These are phyloP conservation scores for Narthecium ossifragum DNA, from an alignment of 106 monocot genomes.

Conservation along the genomic window DNA sequence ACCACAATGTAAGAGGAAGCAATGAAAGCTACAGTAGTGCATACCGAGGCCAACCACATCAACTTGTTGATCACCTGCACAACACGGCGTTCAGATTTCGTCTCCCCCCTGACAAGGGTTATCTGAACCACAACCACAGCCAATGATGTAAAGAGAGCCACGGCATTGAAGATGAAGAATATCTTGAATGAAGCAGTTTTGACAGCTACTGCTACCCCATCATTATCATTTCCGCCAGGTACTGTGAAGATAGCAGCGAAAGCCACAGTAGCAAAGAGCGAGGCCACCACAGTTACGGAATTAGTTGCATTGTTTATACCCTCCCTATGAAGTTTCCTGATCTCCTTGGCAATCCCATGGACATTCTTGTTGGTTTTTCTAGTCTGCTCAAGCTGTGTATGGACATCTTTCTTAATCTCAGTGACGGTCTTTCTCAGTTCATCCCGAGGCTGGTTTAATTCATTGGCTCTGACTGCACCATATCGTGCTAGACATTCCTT, in stretches of 20 bases:
- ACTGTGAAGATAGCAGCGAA: slow-evolving; percentile 56
- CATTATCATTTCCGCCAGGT: slow-evolving; percentile 24
- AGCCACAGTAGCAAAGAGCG: slow-evolving; percentile 49
- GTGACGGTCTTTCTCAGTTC: slow-evolving; percentile 16
- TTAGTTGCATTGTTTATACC: slow-evolving; percentile 54
- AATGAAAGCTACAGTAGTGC: slow-evolving; percentile 48
- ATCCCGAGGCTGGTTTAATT: slow-evolving; percentile 15
- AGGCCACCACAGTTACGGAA: slow-evolving; percentile 49
- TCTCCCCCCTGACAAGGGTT: slow-evolving; percentile 42
- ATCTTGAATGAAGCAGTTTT: slow-evolving; percentile 29
- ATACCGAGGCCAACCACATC: slow-evolving; percentile 51
- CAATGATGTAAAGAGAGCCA: slow-evolving; percentile 45
- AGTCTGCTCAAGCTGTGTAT: slow-evolving; percentile 44
- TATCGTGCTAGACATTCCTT: slow-evolving; percentile 12
- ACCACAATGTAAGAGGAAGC: slow-evolving; percentile 42
- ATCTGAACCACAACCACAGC: slow-evolving; percentile 57
- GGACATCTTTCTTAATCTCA: slow-evolving; percentile 18
- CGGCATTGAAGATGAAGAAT: slow-evolving; percentile 49
- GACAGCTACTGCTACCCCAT: slow-evolving; percentile 27
- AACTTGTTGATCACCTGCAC: slow-evolving; percentile 47
- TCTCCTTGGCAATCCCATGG: slow-evolving; percentile 42
- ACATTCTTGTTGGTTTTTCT: slow-evolving; percentile 56
- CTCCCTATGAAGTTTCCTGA: slow-evolving; percentile 33
- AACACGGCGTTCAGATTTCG: slow-evolving; percentile 41
- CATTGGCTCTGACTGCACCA: slow-evolving; percentile 15